Conservation (phyloP, 2,329 filamentous ascomycete species). For the Botryosphaeria dothidea region DNA sequence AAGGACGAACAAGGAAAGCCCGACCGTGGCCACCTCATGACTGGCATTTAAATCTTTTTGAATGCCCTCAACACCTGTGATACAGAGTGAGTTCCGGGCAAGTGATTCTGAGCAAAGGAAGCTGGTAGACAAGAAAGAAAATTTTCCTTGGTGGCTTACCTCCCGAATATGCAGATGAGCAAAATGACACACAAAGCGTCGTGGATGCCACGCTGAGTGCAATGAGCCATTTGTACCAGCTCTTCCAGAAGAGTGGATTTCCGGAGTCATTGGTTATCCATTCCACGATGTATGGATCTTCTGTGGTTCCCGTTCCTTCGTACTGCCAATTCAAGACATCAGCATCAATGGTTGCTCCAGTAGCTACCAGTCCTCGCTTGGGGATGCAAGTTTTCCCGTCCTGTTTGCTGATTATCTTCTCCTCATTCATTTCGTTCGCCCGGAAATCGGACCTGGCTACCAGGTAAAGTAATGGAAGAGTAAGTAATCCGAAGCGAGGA, state of each 20-base stretch:
- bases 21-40: slow-evolving; percentile 43
- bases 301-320: slow-evolving; percentile 44
- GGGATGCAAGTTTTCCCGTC: not conserved
- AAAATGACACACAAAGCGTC: slow-evolving; percentile 45
- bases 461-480: too few species aligned
- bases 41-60: slow-evolving; percentile 39
- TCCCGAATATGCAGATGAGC: slow-evolving; percentile 43
- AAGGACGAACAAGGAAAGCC: slow-evolving; percentile 44
- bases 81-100: not conserved
- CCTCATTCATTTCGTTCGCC: too few species aligned
- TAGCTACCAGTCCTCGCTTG: slow-evolving; percentile 34
- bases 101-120: too few species aligned
- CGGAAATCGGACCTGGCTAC: too few species aligned
- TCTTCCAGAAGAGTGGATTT: slow-evolving; percentile 44
- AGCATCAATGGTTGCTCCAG: slow-evolving; percentile 35
- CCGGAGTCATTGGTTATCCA: slow-evolving; percentile 50
- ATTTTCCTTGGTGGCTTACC: slow-evolving; percentile 25
- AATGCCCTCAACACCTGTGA: slow-evolving; percentile 27
- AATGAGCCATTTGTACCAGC: slow-evolving; percentile 45
- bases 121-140: too few species aligned
- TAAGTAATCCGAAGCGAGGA: too few species aligned
- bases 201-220: slow-evolving; percentile 42
- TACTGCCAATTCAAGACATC: slow-evolving; percentile 42
- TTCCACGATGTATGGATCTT: slow-evolving; percentile 47
- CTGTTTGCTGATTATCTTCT: not conserved